These are phyloP conservation scores for Oryza glaberrima DNA, from an alignment of 176 grass and related monocot genomes.

Conservation along the genomic window DNA sequence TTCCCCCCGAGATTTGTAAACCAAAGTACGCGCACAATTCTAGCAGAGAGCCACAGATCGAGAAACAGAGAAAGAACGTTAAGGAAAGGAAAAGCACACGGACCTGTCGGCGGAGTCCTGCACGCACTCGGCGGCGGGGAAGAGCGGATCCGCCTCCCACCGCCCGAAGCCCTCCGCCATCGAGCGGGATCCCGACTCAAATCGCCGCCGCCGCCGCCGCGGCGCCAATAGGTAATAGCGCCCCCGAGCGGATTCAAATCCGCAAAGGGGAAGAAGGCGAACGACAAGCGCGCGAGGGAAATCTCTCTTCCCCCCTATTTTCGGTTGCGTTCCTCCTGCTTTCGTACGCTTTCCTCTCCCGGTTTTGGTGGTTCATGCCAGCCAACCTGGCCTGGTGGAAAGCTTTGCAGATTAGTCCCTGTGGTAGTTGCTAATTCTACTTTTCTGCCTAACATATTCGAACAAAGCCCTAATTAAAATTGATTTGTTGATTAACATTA, in stretches of 20 bases:
- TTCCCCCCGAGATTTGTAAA: not conserved
- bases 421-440: not conserved
- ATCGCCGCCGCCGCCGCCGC: not conserved
- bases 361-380: not conserved
- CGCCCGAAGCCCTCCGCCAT: slow-evolving; percentile 82
- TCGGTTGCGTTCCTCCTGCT: slow-evolving; percentile 29
- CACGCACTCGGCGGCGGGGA: slow-evolving; percentile 81
- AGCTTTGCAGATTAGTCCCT: slow-evolving; percentile 6
- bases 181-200: slow-evolving; percentile 28
- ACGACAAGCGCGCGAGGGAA: slow-evolving; percentile 4
- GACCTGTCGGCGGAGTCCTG: slow-evolving; percentile 96
- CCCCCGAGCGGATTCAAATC: slow-evolving; percentile 18
- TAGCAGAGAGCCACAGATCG: slow-evolving; percentile 21
- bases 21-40: not conserved
- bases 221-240: not conserved
- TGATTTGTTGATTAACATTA: not conserved
- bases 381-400: not conserved
- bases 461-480: not conserved
- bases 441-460: not conserved
- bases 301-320: not conserved
- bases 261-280: not conserved
- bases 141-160: slow-evolving; percentile 93
- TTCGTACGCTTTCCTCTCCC: slow-evolving; percentile 29
- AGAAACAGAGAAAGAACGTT: not conserved
- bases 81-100: not conserved